phyloP scores from a whole-genome alignment of 306 rosid genomes.

The Vigna reflexopilosa region DNA sequence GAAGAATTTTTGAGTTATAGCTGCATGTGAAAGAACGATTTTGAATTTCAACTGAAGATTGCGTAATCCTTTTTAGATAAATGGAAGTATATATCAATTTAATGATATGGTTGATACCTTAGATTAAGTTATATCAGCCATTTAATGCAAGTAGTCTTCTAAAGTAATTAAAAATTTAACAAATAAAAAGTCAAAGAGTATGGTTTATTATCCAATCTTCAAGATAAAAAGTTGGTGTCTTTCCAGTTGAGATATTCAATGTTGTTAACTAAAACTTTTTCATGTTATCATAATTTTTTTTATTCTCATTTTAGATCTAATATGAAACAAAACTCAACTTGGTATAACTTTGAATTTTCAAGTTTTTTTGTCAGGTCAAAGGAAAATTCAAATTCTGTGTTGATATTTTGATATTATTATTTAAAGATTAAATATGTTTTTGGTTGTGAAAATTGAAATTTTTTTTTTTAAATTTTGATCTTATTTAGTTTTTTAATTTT shows the following conservation, averaged over 20 bases:
- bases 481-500: too few relatives aligned
- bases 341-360: neutral
- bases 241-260: neutral
- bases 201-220: neutral
- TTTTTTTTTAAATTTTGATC: too few relatives aligned
- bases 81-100: neutral
- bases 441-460: too few relatives aligned
- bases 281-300: neutral
- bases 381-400: neutral
- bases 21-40: conserved; percentile 40
- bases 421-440: too few relatives aligned
- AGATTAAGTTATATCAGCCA: conserved; percentile 19
- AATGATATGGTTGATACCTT: neutral
- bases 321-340: neutral
- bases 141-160: conserved; percentile 30
- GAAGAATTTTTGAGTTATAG: neutral
- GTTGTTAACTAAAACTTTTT: neutral
- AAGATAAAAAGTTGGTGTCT: neutral
- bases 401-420: too few relatives aligned
- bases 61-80: neutral
- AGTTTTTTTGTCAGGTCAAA: neutral
- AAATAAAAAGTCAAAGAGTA: conserved; percentile 9
- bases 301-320: neutral
- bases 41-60: neutral
- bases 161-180: neutral